phyloP scores from a whole-genome alignment of 495 filamentous ascomycete genomes.

The Cryomyces antarcticus region DNA sequence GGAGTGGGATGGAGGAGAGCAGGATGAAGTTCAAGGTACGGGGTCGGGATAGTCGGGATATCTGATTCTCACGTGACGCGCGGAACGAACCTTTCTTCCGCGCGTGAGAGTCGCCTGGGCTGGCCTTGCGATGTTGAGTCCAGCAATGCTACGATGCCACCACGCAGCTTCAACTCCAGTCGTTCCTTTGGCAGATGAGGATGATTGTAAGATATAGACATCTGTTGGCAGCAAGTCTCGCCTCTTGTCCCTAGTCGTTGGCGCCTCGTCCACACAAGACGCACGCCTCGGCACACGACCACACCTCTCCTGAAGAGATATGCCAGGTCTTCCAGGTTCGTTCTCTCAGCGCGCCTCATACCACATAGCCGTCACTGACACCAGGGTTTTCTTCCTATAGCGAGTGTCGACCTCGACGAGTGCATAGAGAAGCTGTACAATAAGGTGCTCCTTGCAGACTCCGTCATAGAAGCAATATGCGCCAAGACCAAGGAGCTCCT shows the following conservation, averaged over 20 bases:
- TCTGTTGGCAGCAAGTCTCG: constrained; percentile 7
- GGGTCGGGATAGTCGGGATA: too few species aligned
- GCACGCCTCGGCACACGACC: neutral
- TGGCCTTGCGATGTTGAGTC: neutral
- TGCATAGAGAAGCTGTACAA: constrained; percentile 90
- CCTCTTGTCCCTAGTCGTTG: constrained; percentile 7
- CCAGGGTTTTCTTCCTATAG: constrained; percentile 22
- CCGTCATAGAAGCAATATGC: constrained; percentile 96
- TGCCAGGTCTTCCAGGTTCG: constrained; percentile 81
- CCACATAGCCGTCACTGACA: constrained; percentile 1
- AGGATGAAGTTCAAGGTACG: too few species aligned
- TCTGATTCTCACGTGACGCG: too few species aligned
- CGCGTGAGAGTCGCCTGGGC: too few species aligned
- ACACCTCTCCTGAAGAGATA: constrained; percentile 23
- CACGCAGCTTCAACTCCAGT: neutral
- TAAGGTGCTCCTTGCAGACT: constrained; percentile 90
- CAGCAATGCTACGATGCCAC: neutral
- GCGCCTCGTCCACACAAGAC: too few species aligned
- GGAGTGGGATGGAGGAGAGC: too few species aligned
- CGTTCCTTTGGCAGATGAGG: constrained; percentile 1
- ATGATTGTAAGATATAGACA: constrained; percentile 13
- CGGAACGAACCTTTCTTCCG: too few species aligned
- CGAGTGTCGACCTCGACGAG: constrained; percentile 92
- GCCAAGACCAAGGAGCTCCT: constrained; percentile 95
- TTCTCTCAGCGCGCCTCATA: neutral